Evolutionary conservation across 306 rosid species (phyloP).

Genomic region (Fagus crenata): DNA sequence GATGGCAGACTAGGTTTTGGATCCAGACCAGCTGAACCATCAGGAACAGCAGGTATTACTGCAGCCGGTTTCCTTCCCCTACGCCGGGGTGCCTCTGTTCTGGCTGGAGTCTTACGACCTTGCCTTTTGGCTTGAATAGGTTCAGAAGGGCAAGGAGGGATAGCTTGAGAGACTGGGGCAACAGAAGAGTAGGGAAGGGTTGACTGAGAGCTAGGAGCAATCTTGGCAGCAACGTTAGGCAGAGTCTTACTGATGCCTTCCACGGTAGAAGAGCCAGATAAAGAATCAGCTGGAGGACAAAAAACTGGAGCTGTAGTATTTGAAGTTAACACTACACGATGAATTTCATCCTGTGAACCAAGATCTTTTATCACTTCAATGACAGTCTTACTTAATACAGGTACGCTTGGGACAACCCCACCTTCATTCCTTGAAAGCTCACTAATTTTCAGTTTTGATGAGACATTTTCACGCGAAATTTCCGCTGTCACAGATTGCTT

Average conservation of each 20-base stretch:
- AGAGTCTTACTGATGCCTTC: conserved; percentile 34
- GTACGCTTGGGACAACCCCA: conserved; percentile 30
- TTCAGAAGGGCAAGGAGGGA: conserved; percentile 50
- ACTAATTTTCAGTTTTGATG: conserved; percentile 31
- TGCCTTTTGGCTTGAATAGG: conserved; percentile 57
- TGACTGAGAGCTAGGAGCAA: conserved; percentile 41
- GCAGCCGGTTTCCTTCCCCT: conserved; percentile 68
- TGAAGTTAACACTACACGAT: conserved; percentile 38
- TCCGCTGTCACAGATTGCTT: conserved; percentile 36
- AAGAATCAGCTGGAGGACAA: conserved; percentile 43
- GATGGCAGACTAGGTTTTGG: conserved; percentile 48
- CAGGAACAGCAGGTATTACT: conserved; percentile 37
- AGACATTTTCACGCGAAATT: conserved; percentile 33
- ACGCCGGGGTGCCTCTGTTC: conserved; percentile 76
- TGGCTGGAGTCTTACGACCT: conserved; percentile 73
- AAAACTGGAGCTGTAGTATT: conserved; percentile 34
- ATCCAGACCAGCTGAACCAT: conserved; percentile 50
- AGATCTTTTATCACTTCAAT: conserved; percentile 43
- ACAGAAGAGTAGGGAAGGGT: conserved; percentile 36
- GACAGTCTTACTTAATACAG: conserved; percentile 26
- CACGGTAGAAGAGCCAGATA: conserved; percentile 31
- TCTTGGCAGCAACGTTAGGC: conserved; percentile 40
- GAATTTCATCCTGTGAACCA: conserved; percentile 34
- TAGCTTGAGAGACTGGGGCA: conserved; percentile 43
- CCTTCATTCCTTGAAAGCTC: conserved; percentile 37